Evolutionary conservation across 208 protist species (phyloP).

Genomic region (Leishmania tropica): DNA sequence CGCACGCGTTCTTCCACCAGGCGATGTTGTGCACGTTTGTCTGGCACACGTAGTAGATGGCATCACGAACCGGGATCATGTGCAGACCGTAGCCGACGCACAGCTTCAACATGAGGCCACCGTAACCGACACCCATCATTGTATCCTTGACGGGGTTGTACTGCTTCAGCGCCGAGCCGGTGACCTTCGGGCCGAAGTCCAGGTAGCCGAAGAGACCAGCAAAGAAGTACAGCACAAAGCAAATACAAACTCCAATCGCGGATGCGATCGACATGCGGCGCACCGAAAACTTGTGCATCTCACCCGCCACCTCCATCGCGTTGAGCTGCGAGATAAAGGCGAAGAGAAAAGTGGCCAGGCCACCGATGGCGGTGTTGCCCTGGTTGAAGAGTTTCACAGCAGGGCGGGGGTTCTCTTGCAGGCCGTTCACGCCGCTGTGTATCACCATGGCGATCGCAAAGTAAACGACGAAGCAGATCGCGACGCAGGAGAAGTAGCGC

Average conservation of each 20-base stretch:
- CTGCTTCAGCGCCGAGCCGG: conserved; percentile 50
- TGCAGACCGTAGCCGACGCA: conserved; percentile 64
- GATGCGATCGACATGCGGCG: conserved; percentile 44
- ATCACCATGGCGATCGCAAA: conserved; percentile 63
- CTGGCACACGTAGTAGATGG: conserved; percentile 56
- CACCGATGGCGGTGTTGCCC: conserved; percentile 45
- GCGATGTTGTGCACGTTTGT: conserved; percentile 42
- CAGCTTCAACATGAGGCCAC: conserved; percentile 67
- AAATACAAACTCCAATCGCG: conserved; percentile 50
- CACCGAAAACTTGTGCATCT: conserved; percentile 64
- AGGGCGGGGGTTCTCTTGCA: conserved; percentile 31
- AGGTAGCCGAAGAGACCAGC: conserved; percentile 70
- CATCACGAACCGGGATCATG: conserved; percentile 68
- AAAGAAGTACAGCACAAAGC: conserved; percentile 57
- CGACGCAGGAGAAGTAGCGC: conserved; percentile 61
- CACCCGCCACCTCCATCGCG: conserved; percentile 52
- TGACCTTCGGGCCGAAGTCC: conserved; percentile 55
- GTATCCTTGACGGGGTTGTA: conserved; percentile 64
- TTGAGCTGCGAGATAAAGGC: conserved; percentile 71
- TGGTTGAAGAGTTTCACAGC: conserved; percentile 44
- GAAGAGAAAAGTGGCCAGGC: conserved; percentile 57
- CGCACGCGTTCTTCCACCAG: conserved; percentile 56
- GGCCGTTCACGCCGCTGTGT: conserved; percentile 45
- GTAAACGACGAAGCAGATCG: conserved; percentile 53
- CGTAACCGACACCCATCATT: conserved; percentile 56